Evolutionary conservation across 75 land plant species (phyloP).

Genomic region (Pinus taeda): DNA sequence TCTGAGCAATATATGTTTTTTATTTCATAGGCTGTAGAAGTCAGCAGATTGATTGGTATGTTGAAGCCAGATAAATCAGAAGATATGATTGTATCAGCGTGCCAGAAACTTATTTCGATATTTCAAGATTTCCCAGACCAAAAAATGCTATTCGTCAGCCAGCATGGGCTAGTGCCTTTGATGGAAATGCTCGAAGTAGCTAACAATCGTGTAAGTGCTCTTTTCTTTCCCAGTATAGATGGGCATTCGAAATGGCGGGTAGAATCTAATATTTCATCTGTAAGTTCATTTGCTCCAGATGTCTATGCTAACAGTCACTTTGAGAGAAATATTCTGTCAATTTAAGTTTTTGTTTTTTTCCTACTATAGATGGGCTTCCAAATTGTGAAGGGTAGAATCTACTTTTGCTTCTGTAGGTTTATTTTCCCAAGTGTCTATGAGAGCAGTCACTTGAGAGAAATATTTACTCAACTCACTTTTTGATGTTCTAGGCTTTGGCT

Average conservation of each 20-base stretch:
- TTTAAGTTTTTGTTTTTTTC: background rate
- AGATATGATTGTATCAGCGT: slow-evolving; percentile 78
- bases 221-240: slow-evolving; percentile 1
- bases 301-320: background rate
- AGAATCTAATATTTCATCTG: background rate
- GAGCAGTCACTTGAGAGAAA: background rate
- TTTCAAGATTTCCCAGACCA: slow-evolving; percentile 88
- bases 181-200: slow-evolving; percentile 92
- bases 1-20: slow-evolving; percentile 1
- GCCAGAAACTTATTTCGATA: slow-evolving; percentile 84
- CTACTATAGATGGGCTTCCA: background rate
- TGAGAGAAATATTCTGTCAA: background rate
- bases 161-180: slow-evolving; percentile 88
- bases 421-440: background rate
- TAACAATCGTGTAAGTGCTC: slow-evolving; percentile 58
- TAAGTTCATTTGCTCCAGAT: background rate
- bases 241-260: background rate
- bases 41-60: slow-evolving; percentile 74
- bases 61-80: slow-evolving; percentile 93
- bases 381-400: background rate
- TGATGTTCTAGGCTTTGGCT: background rate
- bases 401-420: background rate
- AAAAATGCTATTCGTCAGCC: slow-evolving; percentile 63
- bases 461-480: background rate
- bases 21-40: slow-evolving; percentile 69